A percentile compares a stretch with the other conserved stretches of the same genome.
Evolutionary conservation across 2,329 filamentous ascomycete species (phyloP).

Genomic region (Capronia americana): DNA sequence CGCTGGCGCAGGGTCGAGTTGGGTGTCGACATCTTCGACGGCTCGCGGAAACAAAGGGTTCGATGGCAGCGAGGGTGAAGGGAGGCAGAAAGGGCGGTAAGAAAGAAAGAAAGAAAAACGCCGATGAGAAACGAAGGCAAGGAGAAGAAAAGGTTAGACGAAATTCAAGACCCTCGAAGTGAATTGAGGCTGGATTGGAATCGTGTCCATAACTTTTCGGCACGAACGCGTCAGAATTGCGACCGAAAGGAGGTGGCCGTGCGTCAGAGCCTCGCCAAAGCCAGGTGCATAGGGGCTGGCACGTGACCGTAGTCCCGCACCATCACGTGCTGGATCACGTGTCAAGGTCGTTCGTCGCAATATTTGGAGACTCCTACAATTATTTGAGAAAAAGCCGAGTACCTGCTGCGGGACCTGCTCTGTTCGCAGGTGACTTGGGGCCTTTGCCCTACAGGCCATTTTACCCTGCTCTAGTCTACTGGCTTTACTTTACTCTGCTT

Average conservation of each 20-base stretch:
- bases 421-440: no score
- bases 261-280: background rate
- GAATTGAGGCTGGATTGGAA: constrained; percentile 2
- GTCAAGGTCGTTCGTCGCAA: no score
- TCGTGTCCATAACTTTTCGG: constrained; percentile 13
- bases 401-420: no score
- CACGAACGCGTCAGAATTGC: background rate
- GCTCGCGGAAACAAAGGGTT: constrained; percentile 8
- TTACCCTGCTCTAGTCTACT: no score
- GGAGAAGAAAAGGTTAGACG: background rate
- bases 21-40: constrained; percentile 36
- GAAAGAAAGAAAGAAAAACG: constrained; percentile 3
- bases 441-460: no score
- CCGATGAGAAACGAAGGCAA: constrained; percentile 1
- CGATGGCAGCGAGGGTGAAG: background rate
- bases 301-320: no score
- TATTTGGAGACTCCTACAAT: no score
- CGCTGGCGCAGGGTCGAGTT: constrained; percentile 38
- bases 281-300: background rate
- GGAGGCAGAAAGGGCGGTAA: background rate
- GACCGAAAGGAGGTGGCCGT: constrained; percentile 5
- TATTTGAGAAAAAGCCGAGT: no score
- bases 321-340: no score
- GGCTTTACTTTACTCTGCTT: no score
- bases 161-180: constrained; percentile 3